Evolutionary conservation across 2,329 filamentous ascomycete species (phyloP), one percentile per base, ranked within the genome.

Genomic region (Diaporthe humulicola): DNA sequence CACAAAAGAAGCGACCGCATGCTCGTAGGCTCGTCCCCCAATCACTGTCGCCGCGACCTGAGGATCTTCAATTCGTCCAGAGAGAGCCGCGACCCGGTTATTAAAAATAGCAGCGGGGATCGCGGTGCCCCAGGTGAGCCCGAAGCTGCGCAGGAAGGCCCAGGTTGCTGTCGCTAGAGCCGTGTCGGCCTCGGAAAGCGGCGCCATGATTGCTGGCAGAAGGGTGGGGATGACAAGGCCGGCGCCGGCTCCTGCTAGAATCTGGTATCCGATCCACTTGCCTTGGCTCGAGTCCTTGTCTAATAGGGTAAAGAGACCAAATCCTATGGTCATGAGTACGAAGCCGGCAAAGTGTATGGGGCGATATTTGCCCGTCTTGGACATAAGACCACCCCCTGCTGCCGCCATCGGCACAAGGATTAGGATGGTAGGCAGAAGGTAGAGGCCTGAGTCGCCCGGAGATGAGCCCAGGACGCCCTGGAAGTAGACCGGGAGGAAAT

Each of bases 131-230:
- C 88, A 86, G 4, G 86, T 84, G n/a, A 81, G 78, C 3, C 88
- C 88, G 42, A 90, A 85, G 71, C 80, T 84, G 50, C 87, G 84
- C 73, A 87, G 78, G 74, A 90, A 90, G 0, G 81, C 79, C 81
- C 84, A 88, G 57, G 85, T 84, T 2, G 80, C 82, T 3, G 85
- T 85, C 0, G 84, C 83, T 1, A 81, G 72, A 1, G 84, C 83
- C 0, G 80, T 79, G 69, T 88, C 84, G 1, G 75, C 75, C 12
- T 87, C 85, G 1, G 79, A 50, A 1, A 87, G 76, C 0, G 80
- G 76, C 0, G 86, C 87, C 77, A 86, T 83, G 22, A 87, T 81
- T 0, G 87, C 85, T 0, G 87, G 85, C 2, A 87, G 83, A 8
- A 86, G 79, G 0, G 82, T 81, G 1, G 84, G 80, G 28, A 88